phyloP scores from a whole-genome alignment of 1,284 basidiomycete species.

The Chalciporus sp. region DNA sequence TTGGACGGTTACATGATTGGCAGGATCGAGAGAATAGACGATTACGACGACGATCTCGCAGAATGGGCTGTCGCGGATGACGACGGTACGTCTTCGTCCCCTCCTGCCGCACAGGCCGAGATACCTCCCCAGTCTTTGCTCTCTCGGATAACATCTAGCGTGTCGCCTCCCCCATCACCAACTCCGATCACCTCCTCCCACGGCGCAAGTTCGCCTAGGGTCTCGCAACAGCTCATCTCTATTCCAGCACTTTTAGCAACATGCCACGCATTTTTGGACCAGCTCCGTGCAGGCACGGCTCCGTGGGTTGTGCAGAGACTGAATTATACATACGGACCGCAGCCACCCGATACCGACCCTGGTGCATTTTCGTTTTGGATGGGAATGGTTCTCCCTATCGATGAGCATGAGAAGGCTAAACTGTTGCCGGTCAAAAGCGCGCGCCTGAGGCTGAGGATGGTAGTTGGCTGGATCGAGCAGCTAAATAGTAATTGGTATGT shows the following conservation, averaged over 20 bases:
- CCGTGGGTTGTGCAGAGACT: slow-evolving; percentile 91
- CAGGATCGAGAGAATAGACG: slow-evolving; percentile 69
- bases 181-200: slow-evolving; percentile 1
- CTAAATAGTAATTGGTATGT: slow-evolving; percentile 69
- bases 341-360: slow-evolving; percentile 68
- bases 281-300: slow-evolving; percentile 79
- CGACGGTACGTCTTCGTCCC: slow-evolving; percentile 17
- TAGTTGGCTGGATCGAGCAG: slow-evolving; percentile 93
- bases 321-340: slow-evolving; percentile 72
- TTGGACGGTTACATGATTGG: slow-evolving; percentile 91
- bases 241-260: slow-evolving; percentile 73
- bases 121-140: slow-evolving; percentile 15
- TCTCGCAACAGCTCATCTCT: slow-evolving; percentile 40
- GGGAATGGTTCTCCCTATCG: slow-evolving; percentile 90
- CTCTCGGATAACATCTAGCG: slow-evolving; percentile 11
- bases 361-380: slow-evolving; percentile 88
- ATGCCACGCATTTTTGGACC: slow-evolving; percentile 80
- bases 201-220: slow-evolving; percentile 13
- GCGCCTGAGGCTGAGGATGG: slow-evolving; percentile 76
- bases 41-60: slow-evolving; percentile 47
- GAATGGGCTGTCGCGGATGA: slow-evolving; percentile 30
- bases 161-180: slow-evolving; percentile 12
- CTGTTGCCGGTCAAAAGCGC: slow-evolving; percentile 88
- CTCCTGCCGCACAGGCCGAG: slow-evolving; percentile 8
- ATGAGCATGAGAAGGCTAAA: slow-evolving; percentile 91